Base-by-base conservation (phyloP, 805 yeast species). In the Sporopachydermia lactativora region DNA sequence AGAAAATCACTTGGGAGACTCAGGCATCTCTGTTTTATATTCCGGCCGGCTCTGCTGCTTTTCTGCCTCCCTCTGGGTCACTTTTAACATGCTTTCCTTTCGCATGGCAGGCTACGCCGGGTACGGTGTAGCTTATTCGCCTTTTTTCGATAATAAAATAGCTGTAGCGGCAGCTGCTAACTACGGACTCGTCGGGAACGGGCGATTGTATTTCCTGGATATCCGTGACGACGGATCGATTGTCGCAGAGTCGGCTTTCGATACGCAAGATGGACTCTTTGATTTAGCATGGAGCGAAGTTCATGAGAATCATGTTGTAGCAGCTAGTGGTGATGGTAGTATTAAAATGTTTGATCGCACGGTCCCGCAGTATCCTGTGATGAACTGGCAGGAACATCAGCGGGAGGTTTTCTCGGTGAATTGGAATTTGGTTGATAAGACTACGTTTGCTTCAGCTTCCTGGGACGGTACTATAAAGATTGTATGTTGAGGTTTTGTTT, bases 131-230 rank as follows among this genome's bases (percentile, higher is more conserved):
- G 80, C 79, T 51, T 92, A 89, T 62, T 85, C 96, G 0, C 96
- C 97, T 1, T 89, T 77, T 52, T 82, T 75, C 50, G 97, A 89
- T 58, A 83, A 81, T 61, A 81, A 83, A 52, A 53, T 89, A 16
- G 96, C 95, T 0, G 89, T 85, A 19, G 94, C 95, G 1, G 69
- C 94, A 0, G 79, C 95, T 1, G 85, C 96, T 18, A 92, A 89
- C 61, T 89, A 77, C 58, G 97, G 97, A 1, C 64, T 89, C 3
- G 95, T 86, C 3, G 98, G 98, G 2, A 89, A 89, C 58, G 98
- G 98, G 4, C 70, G 83, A 49, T 62, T 89, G 18, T 78, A 65
- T 49, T 65, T 89, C 1, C 62, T 89, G 17, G 75, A 75, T 39
- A 81, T 89, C 38, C 72, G 69, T 40, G 72, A 75, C 16, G 61